Evolutionary conservation across 2,329 filamentous ascomycete species (phyloP).

Genomic region (Conoideocrella luteorostrata): DNA sequence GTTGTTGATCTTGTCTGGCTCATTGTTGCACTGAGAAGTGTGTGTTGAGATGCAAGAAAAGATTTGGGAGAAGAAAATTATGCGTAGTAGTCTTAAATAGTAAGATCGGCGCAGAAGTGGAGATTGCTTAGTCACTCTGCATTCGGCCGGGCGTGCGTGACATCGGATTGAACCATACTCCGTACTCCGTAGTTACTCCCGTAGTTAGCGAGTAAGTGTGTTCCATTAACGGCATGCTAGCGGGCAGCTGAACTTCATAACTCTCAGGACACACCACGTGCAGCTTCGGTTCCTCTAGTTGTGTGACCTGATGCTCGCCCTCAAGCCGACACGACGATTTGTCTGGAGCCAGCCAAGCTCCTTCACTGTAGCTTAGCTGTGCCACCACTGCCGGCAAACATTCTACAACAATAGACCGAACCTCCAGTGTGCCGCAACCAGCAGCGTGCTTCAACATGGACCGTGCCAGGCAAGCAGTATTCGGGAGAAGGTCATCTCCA

Average conservation of each 20-base stretch:
- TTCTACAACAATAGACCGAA: not conserved
- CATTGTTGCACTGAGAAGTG: not conserved
- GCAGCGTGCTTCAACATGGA: constrained; percentile 16
- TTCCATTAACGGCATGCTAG: too few species aligned
- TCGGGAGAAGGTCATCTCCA: constrained; percentile 9
- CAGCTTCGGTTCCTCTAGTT: too few species aligned
- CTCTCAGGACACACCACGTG: too few species aligned
- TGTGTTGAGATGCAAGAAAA: too few species aligned
- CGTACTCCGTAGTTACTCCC: too few species aligned
- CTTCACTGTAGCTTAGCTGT: too few species aligned
- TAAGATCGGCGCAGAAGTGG: not conserved
- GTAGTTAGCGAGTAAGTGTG: too few species aligned
- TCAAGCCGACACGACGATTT: too few species aligned
- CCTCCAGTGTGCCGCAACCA: too few species aligned
- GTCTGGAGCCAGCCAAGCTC: too few species aligned
- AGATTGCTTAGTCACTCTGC: constrained; percentile 2
- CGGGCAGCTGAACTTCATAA: too few species aligned
- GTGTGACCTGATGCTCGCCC: too few species aligned
- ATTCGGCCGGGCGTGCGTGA: not conserved
- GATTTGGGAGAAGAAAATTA: not conserved
- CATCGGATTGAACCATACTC: not conserved
- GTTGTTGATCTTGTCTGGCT: not conserved
- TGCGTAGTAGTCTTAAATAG: not conserved
- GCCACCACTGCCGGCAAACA: not conserved
- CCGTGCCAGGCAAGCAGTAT: constrained; percentile 17